Percentiles rank a stretch among this genome's conserved stretches.
These are phyloP conservation scores for Castanopsis chinensis DNA, from an alignment of 306 rosid genomes.

Conservation along the genomic window DNA sequence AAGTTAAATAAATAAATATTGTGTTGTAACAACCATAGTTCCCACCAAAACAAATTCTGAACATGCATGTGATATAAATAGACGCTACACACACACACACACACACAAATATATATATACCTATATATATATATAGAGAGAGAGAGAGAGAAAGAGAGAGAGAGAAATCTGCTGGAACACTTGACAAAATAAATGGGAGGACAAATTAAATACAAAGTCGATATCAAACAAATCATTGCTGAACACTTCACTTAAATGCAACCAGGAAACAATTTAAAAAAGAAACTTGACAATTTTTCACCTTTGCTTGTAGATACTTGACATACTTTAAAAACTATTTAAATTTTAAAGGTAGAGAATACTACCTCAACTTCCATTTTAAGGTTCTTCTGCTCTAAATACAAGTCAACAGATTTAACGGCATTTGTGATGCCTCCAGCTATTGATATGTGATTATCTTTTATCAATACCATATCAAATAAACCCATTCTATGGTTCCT, in stretches of 20 bases:
- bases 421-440: constrained; percentile 78
- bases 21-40: constrained; percentile 9
- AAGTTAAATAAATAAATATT: neutral
- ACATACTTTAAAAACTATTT: neutral
- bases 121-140: no score
- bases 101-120: neutral
- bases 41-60: constrained; percentile 5
- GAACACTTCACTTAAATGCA: neutral
- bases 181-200: neutral
- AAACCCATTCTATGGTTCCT: constrained; percentile 89
- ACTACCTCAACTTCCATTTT: constrained; percentile 83
- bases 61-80: constrained; percentile 9
- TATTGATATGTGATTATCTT: constrained; percentile 87
- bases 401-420: constrained; percentile 69
- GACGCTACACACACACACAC: neutral
- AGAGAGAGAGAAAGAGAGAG: neutral
- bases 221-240: neutral
- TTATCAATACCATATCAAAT: constrained; percentile 93
- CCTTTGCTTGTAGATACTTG: neutral
- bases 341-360: constrained; percentile 10
- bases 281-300: neutral
- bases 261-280: neutral
- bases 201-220: neutral
- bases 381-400: constrained; percentile 63
- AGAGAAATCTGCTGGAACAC: neutral